phyloP scores from a whole-genome alignment of 2,329 filamentous ascomycete genomes.

The Coniella vitis region DNA sequence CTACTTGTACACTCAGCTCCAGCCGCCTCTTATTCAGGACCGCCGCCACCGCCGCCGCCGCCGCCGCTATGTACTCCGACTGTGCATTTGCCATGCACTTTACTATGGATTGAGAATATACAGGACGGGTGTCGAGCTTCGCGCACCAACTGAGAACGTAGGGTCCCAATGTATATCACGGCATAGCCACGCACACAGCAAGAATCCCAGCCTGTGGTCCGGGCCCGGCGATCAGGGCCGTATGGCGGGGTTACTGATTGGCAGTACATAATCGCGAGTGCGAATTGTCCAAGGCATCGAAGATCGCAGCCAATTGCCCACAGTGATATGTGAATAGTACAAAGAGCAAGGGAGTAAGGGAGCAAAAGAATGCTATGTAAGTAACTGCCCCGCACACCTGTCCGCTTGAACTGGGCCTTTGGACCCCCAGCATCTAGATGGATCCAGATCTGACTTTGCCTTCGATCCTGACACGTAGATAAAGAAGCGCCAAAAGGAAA shows the following conservation, averaged over 20 bases:
- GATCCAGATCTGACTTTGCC: neutral
- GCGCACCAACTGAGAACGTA: no score
- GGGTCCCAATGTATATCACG: no score
- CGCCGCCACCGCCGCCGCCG: no score
- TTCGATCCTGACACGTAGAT: slow-evolving; percentile 1
- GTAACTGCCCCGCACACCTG: neutral
- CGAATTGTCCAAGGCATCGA: neutral
- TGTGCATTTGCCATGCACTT: no score
- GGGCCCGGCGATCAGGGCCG: slow-evolving; percentile 1
- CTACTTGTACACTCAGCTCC: no score
- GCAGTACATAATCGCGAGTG: neutral
- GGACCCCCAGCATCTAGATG: slow-evolving; percentile 2
- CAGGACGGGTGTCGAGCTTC: no score
- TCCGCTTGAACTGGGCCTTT: slow-evolving; percentile 1
- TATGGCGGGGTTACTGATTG: neutral
- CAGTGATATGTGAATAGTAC: no score
- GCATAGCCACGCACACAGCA: no score
- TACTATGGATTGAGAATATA: no score
- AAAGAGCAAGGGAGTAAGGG: neutral
- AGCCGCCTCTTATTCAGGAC: no score
- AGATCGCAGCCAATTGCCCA: no score
- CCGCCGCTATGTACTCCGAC: neutral
- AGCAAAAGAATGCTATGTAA: no score
- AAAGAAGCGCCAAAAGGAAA: neutral
- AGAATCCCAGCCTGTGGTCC: neutral